A percentile compares a stretch with the other conserved stretches of the same genome.
phyloP scores from a whole-genome alignment of 352 stramenopile genomes.

The Globisporangium ultimum region DNA sequence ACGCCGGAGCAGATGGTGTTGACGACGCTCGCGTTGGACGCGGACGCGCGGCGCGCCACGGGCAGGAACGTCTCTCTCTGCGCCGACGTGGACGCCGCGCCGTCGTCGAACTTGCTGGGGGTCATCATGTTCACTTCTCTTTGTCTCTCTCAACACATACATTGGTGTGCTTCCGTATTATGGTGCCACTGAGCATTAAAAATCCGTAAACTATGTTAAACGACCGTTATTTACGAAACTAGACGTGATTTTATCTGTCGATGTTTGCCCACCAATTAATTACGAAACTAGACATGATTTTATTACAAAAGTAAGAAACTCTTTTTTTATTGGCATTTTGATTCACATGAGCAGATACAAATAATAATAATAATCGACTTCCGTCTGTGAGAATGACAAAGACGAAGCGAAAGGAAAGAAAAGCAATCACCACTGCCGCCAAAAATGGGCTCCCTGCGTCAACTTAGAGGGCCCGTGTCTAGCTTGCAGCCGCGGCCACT shows the following conservation, averaged over 20 bases:
- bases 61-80: slow-evolving; percentile 29
- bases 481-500: neutral
- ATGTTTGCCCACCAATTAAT: neutral
- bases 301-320: neutral
- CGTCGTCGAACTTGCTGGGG: slow-evolving; percentile 9
- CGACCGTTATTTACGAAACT: too few relatives aligned
- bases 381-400: neutral
- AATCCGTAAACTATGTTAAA: neutral
- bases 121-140: neutral
- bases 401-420: neutral
- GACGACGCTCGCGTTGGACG: slow-evolving; percentile 17
- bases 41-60: slow-evolving; percentile 12
- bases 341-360: neutral
- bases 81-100: slow-evolving; percentile 7
- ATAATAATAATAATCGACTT: neutral
- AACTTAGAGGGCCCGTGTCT: neutral
- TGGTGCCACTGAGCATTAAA: neutral
- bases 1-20: slow-evolving; percentile 50
- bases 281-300: neutral
- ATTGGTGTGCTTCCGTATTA: neutral
- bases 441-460: neutral
- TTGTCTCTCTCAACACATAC: neutral
- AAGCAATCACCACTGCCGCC: neutral
- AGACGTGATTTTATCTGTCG: too few relatives aligned
- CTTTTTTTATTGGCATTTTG: neutral